Percentiles rank a stretch among this genome's conserved stretches.
Evolutionary conservation across 192 early-diverging fungal genomes (phyloP).

Genomic region (Paraglomus occultum): DNA sequence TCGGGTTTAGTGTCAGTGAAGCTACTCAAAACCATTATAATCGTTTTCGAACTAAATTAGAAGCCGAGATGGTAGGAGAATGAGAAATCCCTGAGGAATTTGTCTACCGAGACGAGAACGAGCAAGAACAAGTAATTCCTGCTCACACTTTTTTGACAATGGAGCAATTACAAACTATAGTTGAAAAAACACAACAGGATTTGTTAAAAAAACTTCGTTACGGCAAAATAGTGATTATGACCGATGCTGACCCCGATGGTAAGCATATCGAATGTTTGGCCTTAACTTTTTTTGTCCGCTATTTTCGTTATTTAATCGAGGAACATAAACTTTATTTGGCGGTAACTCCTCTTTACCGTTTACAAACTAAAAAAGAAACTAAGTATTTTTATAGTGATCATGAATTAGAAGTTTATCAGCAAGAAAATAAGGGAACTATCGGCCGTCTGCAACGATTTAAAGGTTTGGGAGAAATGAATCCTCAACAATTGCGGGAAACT

Average conservation of each 20-base stretch:
- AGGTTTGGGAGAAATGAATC: slow-evolving; percentile 21
- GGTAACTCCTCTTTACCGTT: slow-evolving; percentile 11
- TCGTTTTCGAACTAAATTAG: slow-evolving; percentile 9
- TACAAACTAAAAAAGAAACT: slow-evolving; percentile 7
- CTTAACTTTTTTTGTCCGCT: slow-evolving; percentile 4
- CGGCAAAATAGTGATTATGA: slow-evolving; percentile 8
- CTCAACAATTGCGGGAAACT: slow-evolving; percentile 4
- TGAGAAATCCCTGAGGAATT: neutral
- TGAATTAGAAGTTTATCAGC: slow-evolving; percentile 6
- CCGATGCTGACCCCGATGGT: slow-evolving; percentile 9
- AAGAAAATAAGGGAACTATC: neutral
- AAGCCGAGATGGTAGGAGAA: neutral
- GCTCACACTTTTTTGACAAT: neutral
- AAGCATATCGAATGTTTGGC: slow-evolving; percentile 5
- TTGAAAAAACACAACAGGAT: neutral
- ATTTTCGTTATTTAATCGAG: slow-evolving; percentile 18
- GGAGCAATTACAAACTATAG: neutral
- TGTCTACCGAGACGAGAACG: neutral
- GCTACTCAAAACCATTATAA: slow-evolving; percentile 14
- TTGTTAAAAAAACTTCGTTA: slow-evolving; percentile 3
- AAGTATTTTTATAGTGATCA: slow-evolving; percentile 13
- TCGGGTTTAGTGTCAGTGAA: slow-evolving; percentile 14
- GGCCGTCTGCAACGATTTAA: neutral
- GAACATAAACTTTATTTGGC: neutral
- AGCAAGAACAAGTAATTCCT: slow-evolving; percentile 3